Base-by-base conservation (phyloP, 768 basidiomycete genomes). In the Termitomyces sp. region DNA sequence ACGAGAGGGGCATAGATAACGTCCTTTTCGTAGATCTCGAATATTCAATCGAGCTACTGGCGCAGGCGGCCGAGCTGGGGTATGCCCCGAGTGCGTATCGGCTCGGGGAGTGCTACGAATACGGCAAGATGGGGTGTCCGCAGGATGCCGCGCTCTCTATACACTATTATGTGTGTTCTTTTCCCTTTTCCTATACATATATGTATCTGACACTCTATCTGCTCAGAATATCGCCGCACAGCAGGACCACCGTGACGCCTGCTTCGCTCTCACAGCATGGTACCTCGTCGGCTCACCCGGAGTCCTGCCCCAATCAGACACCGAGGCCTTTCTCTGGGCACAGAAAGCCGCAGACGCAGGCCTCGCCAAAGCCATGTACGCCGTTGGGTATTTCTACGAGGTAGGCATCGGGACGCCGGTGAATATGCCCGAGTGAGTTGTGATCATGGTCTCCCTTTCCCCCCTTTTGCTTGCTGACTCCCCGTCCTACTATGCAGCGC, bases 281-380 rank as follows among this genome's bases (percentile, higher is more conserved):
- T 99, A 99, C 69, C 88, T 99, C 63, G 96, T 98, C 60, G 97
- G 97, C 49, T 98, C 95, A 9, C 93, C 95, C 0, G 96, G 97
- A 24, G 94, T 99, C 2, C 82, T 99, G 16, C 96, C 97, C 0
- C 97, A 99, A 69, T 97, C 95, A 0, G 97, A 99, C 70, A 98
- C 96, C 0, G 97, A 99, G 69, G 97, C 97, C 12, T 98, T 87
- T 73, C 77, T 99, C 3, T 99, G 97, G 97, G 93, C 97, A 6
- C 91, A 91, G 74, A 95, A 88, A 67, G 95, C 97, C 24, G 95
- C 95, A 18, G 95, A 98, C 33, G 85, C 82, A 12, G 96, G 94
- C 0, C 80, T 99, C 15, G 83, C 86, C 5, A 99, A 99, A 72
- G 97, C 97, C 12, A 91, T 97, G 86, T 99, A 99, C 65, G 97